A percentile compares a stretch with the other conserved stretches of the same genome.
Conservation (phyloP, 805 yeast genomes). For the Candida coquimbonensis region DNA sequence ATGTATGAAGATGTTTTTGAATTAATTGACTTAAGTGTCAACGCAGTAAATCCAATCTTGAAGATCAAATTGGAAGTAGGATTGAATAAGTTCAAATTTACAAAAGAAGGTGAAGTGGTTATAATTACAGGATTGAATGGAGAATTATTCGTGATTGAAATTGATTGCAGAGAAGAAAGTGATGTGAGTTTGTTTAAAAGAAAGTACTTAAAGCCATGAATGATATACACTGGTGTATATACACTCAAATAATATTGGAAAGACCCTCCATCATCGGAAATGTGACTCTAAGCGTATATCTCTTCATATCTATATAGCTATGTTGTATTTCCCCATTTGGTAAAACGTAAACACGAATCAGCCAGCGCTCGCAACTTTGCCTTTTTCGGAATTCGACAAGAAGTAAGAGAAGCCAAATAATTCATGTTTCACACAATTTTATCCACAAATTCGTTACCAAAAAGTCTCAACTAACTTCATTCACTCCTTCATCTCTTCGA, state of each 20-base stretch:
- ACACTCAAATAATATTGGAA: no score
- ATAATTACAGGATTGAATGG: no score
- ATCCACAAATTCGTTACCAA: neutral
- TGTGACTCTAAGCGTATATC: no score
- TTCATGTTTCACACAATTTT: neutral
- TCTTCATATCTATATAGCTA: no score
- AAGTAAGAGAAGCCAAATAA: neutral
- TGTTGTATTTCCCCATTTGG: neutral
- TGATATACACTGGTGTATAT: no score
- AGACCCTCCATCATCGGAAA: no score
- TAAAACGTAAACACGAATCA: neutral
- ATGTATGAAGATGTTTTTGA: slow-evolving; percentile 24
- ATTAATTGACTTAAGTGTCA: slow-evolving; percentile 26
- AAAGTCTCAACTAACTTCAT: no score
- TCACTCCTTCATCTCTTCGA: no score
- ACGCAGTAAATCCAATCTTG: slow-evolving; percentile 19
- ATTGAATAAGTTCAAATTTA: slow-evolving; percentile 13
- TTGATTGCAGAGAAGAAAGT: no score
- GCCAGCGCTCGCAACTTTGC: neutral
- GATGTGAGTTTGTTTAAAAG: no score
- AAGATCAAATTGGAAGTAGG: slow-evolving; percentile 9
- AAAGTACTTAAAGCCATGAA: no score
- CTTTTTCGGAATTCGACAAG: neutral
- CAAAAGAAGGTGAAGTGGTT: slow-evolving; percentile 12
- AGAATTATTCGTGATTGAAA: no score